Evolutionary conservation across 2,329 filamentous ascomycete genomes (phyloP).

Genomic region (Aspergillus carbonarius): DNA sequence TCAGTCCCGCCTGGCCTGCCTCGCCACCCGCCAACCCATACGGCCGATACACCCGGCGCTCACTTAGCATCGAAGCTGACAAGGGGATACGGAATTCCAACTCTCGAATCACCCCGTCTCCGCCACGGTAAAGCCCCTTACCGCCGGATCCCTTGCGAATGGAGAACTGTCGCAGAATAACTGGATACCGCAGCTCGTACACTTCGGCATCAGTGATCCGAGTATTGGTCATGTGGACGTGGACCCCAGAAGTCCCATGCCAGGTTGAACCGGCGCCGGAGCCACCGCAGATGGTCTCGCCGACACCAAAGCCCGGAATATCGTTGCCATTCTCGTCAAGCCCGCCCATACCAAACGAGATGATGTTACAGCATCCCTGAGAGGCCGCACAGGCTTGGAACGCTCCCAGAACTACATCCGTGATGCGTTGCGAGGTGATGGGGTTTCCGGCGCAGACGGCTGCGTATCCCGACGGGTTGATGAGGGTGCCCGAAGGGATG

Average conservation of each 20-base stretch:
- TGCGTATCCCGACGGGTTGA: constrained; percentile 57
- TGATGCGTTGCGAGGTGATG: constrained; percentile 74
- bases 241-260: constrained; percentile 74
- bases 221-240: constrained; percentile 87
- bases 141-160: constrained; percentile 66
- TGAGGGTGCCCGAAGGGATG: constrained; percentile 68
- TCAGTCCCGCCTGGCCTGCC: constrained; percentile 74
- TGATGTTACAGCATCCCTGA: constrained; percentile 80
- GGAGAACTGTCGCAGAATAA: constrained; percentile 70
- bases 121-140: constrained; percentile 65
- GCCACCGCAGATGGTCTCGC: constrained; percentile 82
- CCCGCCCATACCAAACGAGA: constrained; percentile 75
- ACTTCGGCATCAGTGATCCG: constrained; percentile 81
- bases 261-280: constrained; percentile 73
- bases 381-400: constrained; percentile 76
- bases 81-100: constrained; percentile 82
- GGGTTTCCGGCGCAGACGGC: constrained; percentile 84
- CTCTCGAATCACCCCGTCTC: constrained; percentile 75
- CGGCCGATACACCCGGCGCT: constrained; percentile 72
- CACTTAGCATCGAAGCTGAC: constrained; percentile 75
- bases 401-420: constrained; percentile 77
- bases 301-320: constrained; percentile 78
- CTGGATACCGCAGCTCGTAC: constrained; percentile 77
- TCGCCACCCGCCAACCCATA: constrained; percentile 83
- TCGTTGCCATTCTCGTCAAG: constrained; percentile 56